Conservation (phyloP, 2,329 filamentous ascomycete species). For the Ophiostoma angusticollis region DNA sequence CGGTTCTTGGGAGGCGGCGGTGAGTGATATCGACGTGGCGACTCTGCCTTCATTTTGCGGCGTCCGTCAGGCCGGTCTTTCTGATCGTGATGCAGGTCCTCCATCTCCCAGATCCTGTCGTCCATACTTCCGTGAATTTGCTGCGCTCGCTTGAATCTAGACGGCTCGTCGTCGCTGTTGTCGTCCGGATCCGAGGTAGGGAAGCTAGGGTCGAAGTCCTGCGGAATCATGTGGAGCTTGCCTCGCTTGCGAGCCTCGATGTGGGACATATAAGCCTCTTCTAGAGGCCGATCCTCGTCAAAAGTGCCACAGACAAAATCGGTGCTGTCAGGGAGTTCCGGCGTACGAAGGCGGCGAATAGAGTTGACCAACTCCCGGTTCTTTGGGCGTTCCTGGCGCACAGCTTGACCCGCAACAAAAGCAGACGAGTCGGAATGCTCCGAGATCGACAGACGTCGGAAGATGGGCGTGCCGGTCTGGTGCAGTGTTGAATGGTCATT, state of each 20-base stretch:
- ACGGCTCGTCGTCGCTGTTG: constrained; percentile 59
- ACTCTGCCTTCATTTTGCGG: constrained; percentile 38
- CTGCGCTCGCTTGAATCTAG: constrained; percentile 3
- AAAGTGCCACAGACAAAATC: constrained; percentile 98
- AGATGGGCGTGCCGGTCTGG: constrained; percentile 24
- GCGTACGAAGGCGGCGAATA: constrained; percentile 54
- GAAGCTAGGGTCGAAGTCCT: constrained; percentile 96
- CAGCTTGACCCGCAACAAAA: constrained; percentile 34
- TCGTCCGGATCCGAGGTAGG: constrained; percentile 87
- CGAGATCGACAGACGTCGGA: constrained; percentile 16
- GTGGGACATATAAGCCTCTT: constrained; percentile 81
- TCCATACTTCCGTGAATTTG: constrained; percentile 40
- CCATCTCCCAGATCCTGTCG: constrained; percentile 55
- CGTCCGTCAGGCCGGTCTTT: constrained; percentile 36
- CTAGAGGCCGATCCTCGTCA: constrained; percentile 88
- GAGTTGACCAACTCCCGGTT: constrained; percentile 24
- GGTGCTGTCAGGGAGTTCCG: constrained; percentile 88
- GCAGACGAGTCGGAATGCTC: constrained; percentile 50
- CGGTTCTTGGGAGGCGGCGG: constrained; percentile 39
- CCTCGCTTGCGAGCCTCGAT: constrained; percentile 68
- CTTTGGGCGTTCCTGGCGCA: constrained; percentile 22
- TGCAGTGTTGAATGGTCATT: constrained; percentile 24
- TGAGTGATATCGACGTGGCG: constrained; percentile 50
- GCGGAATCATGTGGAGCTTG: constrained; percentile 74
- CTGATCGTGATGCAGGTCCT: constrained; percentile 49